Evolutionary conservation across 176 grass and related monocot genomes (phyloP), one percentile per base, ranked within the genome.

Genomic region (Oropetium thomaeum): DNA sequence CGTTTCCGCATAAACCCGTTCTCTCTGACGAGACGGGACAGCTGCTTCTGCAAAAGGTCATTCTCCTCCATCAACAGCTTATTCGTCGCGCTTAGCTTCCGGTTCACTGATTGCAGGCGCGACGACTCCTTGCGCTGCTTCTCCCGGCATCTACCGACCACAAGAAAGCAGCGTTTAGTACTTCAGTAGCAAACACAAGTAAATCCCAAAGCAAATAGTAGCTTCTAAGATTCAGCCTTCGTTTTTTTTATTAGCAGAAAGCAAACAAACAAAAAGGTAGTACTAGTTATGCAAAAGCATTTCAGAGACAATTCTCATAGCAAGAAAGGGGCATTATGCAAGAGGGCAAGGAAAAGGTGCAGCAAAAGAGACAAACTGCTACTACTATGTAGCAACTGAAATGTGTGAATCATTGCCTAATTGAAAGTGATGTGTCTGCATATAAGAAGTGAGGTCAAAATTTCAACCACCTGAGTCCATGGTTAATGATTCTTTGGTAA

Each of bases 51-150:
- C 59, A 99, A 77, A 64, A 92, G 79, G 81, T 99, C 96, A 74
- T 99, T 99, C 26, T 99, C 96, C 80, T 99, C 96, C 96, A 99
- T 99, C 64, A 99, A 78, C 84, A 99, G 71, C 77, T 99, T 99
- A 69, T 99, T 99, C 96, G 96, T 96, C 0, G 96, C 96, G 5
- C 84, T 84, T 17, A 99, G 80, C 75, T 99, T 99, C 47, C 96
- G 79, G 63, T 99, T 99, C 67, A 99, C 96, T 0, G 96, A 95
- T 41, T 99, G 96, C 33, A 99, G 85, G 55, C 96, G 92, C 48
- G 89, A 99, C 11, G 96, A 81, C 78, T 99, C 96, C 82, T 99
- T 99, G 79, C 96, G 88, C 80, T 99, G 96, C 74, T 99, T 99
- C 83, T 99, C 96, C 22, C 96, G 91, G 73, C 96, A 99, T 72